A percentile compares a stretch with the other conserved stretches of the same genome.
Conservation (phyloP, 1,284 basidiomycete species). For the Termitomyces sp. region DNA sequence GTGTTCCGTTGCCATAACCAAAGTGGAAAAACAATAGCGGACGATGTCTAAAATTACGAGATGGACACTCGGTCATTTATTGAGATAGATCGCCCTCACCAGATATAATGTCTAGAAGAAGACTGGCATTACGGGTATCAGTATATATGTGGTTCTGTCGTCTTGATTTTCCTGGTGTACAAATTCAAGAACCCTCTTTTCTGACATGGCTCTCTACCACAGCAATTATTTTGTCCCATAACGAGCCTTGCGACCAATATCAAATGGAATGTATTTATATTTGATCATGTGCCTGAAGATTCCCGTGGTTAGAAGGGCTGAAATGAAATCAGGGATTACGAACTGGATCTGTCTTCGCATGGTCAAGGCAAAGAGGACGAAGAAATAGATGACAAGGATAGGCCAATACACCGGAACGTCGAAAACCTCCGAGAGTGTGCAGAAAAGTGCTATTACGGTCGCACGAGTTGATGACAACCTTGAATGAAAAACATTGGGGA, state of each 20-base stretch:
- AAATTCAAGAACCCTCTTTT: conserved; percentile 5
- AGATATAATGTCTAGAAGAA: conserved; percentile 11
- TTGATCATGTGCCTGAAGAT: conserved; percentile 93
- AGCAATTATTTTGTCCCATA: conserved; percentile 38
- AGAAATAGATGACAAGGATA: conserved; percentile 91
- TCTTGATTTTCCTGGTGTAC: conserved; percentile 4
- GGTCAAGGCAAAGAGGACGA: conserved; percentile 81
- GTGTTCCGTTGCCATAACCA: background rate
- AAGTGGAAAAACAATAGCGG: background rate
- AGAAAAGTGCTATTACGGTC: conserved; percentile 73
- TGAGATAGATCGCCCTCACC: background rate
- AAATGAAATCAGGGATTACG: conserved; percentile 29
- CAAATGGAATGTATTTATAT: conserved; percentile 93
- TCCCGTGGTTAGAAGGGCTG: background rate
- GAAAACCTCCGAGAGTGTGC: conserved; percentile 77
- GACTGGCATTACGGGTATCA: conserved; percentile 21
- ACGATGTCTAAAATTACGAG: conserved; percentile 1
- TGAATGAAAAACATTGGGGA: background rate
- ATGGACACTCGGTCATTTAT: background rate
- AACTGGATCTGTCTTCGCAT: conserved; percentile 94
- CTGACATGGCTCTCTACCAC: background rate
- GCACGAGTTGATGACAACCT: conserved; percentile 88
- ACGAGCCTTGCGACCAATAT: conserved; percentile 81
- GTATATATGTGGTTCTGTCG: conserved; percentile 16
- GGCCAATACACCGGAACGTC: conserved; percentile 99